phyloP scores from a whole-genome alignment of 306 rosid species.

The Castanea sativa region DNA sequence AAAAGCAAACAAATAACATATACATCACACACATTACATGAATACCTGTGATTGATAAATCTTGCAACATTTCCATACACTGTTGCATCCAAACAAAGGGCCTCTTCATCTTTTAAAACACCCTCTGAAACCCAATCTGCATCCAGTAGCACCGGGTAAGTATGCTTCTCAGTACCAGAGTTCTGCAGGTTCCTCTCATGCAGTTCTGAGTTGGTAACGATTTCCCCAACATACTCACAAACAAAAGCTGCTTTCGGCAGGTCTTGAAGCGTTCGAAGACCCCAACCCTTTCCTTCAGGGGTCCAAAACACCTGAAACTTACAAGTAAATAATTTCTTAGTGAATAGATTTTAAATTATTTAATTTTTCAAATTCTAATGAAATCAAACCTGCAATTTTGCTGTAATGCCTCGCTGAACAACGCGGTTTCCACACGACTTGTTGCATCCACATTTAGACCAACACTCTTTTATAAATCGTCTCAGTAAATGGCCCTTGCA shows the following conservation, averaged over 20 bases:
- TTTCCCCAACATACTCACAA: conserved; percentile 33
- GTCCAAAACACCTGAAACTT: conserved; percentile 26
- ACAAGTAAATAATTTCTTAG: not conserved
- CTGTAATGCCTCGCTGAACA: conserved; percentile 22
- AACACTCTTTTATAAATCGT: conserved; percentile 28
- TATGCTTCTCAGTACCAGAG: conserved; percentile 1
- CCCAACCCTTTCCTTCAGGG: conserved; percentile 35
- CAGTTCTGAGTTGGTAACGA: conserved; percentile 19
- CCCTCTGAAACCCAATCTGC: conserved; percentile 13
- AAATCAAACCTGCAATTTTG: conserved; percentile 25
- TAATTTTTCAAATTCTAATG: not conserved
- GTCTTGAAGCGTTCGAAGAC: conserved; percentile 20
- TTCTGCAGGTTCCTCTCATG: not conserved
- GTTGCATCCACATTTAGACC: conserved; percentile 25
- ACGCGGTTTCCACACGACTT: conserved; percentile 24
- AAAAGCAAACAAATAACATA: no score
- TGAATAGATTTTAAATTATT: not conserved
- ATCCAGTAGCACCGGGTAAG: conserved; percentile 17
- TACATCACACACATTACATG: not conserved
- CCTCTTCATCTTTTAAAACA: conserved; percentile 15
- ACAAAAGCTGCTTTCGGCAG: conserved; percentile 34
- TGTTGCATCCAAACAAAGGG: conserved; percentile 27
- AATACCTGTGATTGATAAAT: conserved; percentile 36
- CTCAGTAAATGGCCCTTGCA: conserved; percentile 12
- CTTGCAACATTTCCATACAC: conserved; percentile 32